Evolutionary conservation across 2,329 filamentous ascomycete genomes (phyloP), one percentile per base, ranked within the genome.

Genomic region (Cladosporium sp.): DNA sequence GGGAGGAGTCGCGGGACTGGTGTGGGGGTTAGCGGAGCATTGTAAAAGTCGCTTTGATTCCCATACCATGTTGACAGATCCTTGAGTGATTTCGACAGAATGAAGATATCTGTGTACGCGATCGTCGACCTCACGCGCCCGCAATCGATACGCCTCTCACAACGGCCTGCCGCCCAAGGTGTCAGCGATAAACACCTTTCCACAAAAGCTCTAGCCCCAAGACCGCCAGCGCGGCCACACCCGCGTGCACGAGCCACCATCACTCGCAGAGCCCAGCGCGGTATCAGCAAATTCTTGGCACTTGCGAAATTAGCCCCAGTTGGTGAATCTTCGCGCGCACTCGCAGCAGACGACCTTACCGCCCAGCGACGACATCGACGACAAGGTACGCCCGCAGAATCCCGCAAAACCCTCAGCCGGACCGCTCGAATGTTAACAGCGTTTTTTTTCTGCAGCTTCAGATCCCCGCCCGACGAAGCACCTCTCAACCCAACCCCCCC

Each of bases 1-100:
- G 83, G 70, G 76, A 78, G 9, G 85, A 84, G 76, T 93, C 88
- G 74, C 89, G 89, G 64, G 72, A 76, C 76, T 77, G 57, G 9
- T 22, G 14, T 16, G 10, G 34, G 32, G 10, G 43, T 45, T 34
- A 45, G 43, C 32, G 8, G 32, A 9, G 11, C 1, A 11, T 14
- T 38, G 22, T 28, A 7, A 7, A 28, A 28, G 22, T 28, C 4
- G 22, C 22, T 28, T 7, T 1, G 7, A 28, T 1, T 28, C 4
- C 22, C 22, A 28, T 28, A 28, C 22, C 22, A 28, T 28, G 22
- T 28, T 28, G 4, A 28, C 22, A 28, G 22, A 28, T 28, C 22
- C 22, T 5, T 7, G 22, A 28, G 7, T 1, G 22, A 5, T 7
- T 1, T 28, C 22, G 7, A 28, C 1, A 28, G 22, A 28, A 7